These are phyloP conservation scores for Colletotrichum sp. DNA, from an alignment of 2,329 filamentous ascomycete genomes.

Conservation along the genomic window DNA sequence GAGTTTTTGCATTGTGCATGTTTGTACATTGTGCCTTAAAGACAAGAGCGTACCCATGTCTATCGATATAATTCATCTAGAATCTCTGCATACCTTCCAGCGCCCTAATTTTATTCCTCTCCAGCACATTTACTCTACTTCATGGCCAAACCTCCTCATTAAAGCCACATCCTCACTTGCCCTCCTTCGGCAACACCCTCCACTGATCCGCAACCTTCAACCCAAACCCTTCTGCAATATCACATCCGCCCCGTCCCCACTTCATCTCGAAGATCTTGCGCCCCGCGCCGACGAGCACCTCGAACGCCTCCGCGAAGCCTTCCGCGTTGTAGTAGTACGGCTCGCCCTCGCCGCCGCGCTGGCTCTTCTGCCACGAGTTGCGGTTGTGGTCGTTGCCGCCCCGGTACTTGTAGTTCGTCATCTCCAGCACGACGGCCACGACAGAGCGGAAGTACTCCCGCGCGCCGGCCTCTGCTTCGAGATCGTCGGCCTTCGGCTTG, in stretches of 20 bases:
- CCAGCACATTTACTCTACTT: not conserved
- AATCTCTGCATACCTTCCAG: not conserved
- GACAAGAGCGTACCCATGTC: no score
- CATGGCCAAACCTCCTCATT: not conserved
- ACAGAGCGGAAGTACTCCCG: slow-evolving; percentile 22
- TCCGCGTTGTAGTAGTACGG: slow-evolving; percentile 56
- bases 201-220: slow-evolving; percentile 49
- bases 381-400: slow-evolving; percentile 37
- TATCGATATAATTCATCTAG: not conserved
- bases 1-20: no score
- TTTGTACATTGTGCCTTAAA: no score
- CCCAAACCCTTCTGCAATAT: slow-evolving; percentile 39
- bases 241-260: slow-evolving; percentile 51
- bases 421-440: slow-evolving; percentile 30
- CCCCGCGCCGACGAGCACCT: slow-evolving; percentile 50
- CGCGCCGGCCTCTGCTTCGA: slow-evolving; percentile 4
- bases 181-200: slow-evolving; percentile 43
- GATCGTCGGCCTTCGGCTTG: not conserved
- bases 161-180: not conserved
- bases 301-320: slow-evolving; percentile 48
- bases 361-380: slow-evolving; percentile 59
- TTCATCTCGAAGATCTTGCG: slow-evolving; percentile 45
- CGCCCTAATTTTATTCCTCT: not conserved
- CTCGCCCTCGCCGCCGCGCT: slow-evolving; percentile 56
- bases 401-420: slow-evolving; percentile 49